Percentiles rank a stretch among this genome's conserved stretches.
phyloP scores from a whole-genome alignment of 2,329 filamentous ascomycete species.

The Lasiodiplodia citricola region DNA sequence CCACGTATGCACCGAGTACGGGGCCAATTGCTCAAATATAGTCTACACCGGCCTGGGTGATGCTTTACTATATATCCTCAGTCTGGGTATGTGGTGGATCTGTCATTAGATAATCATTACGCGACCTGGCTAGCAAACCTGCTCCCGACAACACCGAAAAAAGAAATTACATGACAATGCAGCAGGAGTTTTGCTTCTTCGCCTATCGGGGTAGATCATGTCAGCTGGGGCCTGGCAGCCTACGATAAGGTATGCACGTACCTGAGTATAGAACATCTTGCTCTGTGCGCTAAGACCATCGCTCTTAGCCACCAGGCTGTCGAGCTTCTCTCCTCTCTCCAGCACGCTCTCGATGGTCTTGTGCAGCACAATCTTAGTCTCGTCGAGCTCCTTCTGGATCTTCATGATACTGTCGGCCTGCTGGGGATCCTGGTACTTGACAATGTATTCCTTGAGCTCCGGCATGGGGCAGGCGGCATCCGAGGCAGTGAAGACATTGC shows the following conservation, averaged over 20 bases:
- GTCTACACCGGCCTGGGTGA: constrained; percentile 6
- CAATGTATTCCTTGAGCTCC: constrained; percentile 78
- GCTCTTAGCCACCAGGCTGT: constrained; percentile 90
- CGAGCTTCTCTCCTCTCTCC: constrained; percentile 95
- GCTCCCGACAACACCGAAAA: constrained; percentile 17
- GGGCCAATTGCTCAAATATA: background rate
- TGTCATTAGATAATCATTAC: constrained; percentile 27
- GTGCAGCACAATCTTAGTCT: constrained; percentile 96
- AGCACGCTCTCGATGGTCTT: constrained; percentile 92
- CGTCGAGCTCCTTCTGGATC: constrained; percentile 95
- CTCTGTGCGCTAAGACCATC: constrained; percentile 88
- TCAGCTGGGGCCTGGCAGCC: constrained; percentile 21
- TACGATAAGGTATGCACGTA: constrained; percentile 43
- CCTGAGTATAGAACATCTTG: constrained; percentile 94
- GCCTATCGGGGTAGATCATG: constrained; percentile 43
- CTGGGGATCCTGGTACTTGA: constrained; percentile 82
- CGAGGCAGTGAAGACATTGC: constrained; percentile 66
- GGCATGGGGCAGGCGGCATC: constrained; percentile 66
- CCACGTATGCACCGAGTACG: background rate
- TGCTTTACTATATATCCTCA: constrained; percentile 23
- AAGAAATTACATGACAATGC: constrained; percentile 56
- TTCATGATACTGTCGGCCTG: constrained; percentile 92
- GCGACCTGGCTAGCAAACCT: constrained; percentile 22
- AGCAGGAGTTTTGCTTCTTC: constrained; percentile 68
- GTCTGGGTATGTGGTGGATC: constrained; percentile 26